Percentiles rank a stretch among this genome's conserved stretches.
Evolutionary conservation across 495 filamentous ascomycete genomes (phyloP).

Genomic region (Talaromyces trachyspermus): DNA sequence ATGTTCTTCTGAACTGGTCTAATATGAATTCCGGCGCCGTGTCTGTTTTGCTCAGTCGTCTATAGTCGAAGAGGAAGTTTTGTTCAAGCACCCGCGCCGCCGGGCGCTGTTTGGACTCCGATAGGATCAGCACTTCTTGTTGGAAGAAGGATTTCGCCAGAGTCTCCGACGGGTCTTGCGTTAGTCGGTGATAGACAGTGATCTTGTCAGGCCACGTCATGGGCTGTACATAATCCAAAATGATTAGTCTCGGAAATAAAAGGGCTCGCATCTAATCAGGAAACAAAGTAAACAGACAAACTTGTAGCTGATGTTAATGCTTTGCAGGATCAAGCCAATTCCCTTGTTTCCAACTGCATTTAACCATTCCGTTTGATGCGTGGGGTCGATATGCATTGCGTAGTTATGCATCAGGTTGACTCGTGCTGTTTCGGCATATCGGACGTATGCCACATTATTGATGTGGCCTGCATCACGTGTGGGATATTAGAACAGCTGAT

Average conservation of each 20-base stretch:
- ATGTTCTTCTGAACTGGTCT: conserved; percentile 57
- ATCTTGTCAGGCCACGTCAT: conserved; percentile 84
- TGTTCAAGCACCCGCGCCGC: conserved; percentile 77
- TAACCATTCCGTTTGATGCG: conserved; percentile 58
- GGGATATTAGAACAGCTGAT: not conserved
- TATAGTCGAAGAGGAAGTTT: conserved; percentile 81
- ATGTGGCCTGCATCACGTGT: conserved; percentile 55
- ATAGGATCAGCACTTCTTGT: conserved; percentile 59
- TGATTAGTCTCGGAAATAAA: too few relatives aligned
- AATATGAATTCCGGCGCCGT: conserved; percentile 60
- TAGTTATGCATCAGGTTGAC: conserved; percentile 79
- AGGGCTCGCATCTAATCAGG: too few relatives aligned
- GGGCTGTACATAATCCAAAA: too few relatives aligned
- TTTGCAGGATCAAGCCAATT: conserved; percentile 70
- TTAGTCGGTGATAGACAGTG: conserved; percentile 81
- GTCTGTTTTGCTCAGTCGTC: conserved; percentile 37
- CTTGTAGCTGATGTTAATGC: conserved; percentile 82
- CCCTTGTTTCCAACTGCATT: conserved; percentile 59
- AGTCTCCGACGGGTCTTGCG: conserved; percentile 35
- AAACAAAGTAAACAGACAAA: conserved; percentile 54
- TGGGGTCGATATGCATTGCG: conserved; percentile 59
- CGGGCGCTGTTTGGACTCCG: conserved; percentile 70
- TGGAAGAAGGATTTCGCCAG: conserved; percentile 44
- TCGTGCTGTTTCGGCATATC: conserved; percentile 79
- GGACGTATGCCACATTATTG: conserved; percentile 79